These are phyloP conservation scores for Oryza longistaminata DNA, from an alignment of 176 grass and related monocot genomes.

Conservation along the genomic window DNA sequence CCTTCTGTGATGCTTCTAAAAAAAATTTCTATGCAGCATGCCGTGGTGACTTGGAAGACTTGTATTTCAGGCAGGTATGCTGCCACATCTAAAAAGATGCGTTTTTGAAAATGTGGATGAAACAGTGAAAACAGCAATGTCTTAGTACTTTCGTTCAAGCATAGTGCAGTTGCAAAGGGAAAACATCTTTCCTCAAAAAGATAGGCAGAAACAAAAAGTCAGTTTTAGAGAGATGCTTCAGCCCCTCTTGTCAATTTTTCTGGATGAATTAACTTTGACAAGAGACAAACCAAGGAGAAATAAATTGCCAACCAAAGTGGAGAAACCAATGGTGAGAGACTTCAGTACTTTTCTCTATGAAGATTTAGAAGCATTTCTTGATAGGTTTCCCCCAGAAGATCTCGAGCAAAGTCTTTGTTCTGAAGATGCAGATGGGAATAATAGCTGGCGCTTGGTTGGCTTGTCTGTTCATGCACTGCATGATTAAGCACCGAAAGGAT, in stretches of 20 bases:
- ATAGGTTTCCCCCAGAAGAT: constrained; percentile 66
- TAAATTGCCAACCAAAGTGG: constrained; percentile 35
- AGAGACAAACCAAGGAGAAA: constrained; percentile 21
- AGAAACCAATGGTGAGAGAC: constrained; percentile 26
- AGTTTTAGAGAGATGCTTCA: constrained; percentile 37
- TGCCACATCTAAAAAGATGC: constrained; percentile 63
- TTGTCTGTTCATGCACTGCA: constrained; percentile 60
- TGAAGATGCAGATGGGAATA: constrained; percentile 67
- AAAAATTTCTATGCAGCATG: constrained; percentile 37
- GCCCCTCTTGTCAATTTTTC: constrained; percentile 25
- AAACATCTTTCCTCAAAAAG: constrained; percentile 40
- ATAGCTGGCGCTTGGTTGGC: constrained; percentile 69
- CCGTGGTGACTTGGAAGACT: constrained; percentile 60
- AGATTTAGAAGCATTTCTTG: constrained; percentile 69
- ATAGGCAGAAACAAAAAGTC: constrained; percentile 49
- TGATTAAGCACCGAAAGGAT: constrained; percentile 48
- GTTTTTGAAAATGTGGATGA: constrained; percentile 96
- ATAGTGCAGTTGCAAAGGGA: constrained; percentile 34
- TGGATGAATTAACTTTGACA: constrained; percentile 34
- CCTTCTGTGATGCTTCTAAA: constrained; percentile 59
- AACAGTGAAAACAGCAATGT: constrained; percentile 56
- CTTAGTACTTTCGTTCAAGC: constrained; percentile 26
- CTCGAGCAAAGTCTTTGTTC: constrained; percentile 73
- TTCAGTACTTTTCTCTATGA: constrained; percentile 53
- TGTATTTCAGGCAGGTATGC: constrained; percentile 68